Evolutionary conservation across 2,329 filamentous ascomycete genomes (phyloP), one percentile per base, ranked within the genome.

Genomic region (Monosporascus ibericus): DNA sequence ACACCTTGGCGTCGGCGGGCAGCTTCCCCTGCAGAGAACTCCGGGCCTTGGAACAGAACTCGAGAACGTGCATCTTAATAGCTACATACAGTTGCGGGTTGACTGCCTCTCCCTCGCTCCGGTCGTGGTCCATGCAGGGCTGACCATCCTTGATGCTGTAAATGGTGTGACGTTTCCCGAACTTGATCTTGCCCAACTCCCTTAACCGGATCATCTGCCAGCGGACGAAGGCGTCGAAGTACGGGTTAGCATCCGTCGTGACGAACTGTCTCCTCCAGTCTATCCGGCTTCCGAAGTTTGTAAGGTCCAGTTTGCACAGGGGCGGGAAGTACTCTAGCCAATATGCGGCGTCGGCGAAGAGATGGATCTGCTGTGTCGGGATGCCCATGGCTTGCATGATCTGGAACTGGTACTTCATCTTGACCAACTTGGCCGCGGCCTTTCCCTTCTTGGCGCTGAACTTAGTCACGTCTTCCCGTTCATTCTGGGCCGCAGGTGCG

Each of bases 161-260:
- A 59, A 97, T 87, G 6, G 92, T 97, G 70, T 96, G 96, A 63
- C 91, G 78, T 75, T 90, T 94, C 51, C 90, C 91, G 64, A 94
- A 95, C 72, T 92, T 89, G 72, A 97, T 92, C 78, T 96, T 97
- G 64, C 88, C 82, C 56, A 96, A 75, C 67, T 94, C 88, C 71
- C 88, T 90, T 49, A 97, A 80, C 58, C 89, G 87, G 69, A 88
- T 92, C 89, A 97, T 96, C 73, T 97, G 94, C 94, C 94, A 99
- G 64, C 89, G 78, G 40, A 97, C 87, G 65, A 99, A 99, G 5
- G 90, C 82, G 68, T 99, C 92, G 68, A 95, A 99, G 75, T 94
- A 97, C 5, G 90, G 91, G 72, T 99, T 99, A 37, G 90, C 91
- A 63, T 96, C 91, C 2, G 94, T 99, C 6, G 94, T 99, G 58